A percentile compares a stretch with the other conserved stretches of the same genome.
These are phyloP conservation scores for Boletus pseudopeckii DNA, from an alignment of 768 basidiomycete species.

Conservation along the genomic window DNA sequence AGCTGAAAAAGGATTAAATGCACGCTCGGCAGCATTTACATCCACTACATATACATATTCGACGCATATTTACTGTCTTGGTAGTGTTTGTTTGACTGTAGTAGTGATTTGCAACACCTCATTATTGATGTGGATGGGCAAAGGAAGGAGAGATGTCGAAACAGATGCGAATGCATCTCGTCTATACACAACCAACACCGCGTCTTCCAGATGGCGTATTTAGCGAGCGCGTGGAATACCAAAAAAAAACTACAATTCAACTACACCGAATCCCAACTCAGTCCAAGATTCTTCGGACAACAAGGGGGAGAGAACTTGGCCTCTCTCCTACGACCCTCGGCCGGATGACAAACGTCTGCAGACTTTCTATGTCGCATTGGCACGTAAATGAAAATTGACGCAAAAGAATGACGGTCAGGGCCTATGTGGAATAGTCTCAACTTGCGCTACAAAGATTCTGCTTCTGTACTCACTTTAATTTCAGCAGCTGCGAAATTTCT, in stretches of 20 bases:
- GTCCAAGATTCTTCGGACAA: conserved; percentile 35
- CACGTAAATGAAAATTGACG: conserved; percentile 54
- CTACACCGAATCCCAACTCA: conserved; percentile 6
- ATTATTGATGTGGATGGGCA: not conserved
- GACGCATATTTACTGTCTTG: conserved; percentile 28
- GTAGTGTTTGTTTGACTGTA: conserved; percentile 3
- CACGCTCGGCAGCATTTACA: conserved; percentile 9
- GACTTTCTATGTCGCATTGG: conserved; percentile 51
- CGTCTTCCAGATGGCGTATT: not conserved
- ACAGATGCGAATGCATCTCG: not conserved
- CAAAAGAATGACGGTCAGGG: conserved; percentile 48
- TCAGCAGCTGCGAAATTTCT: conserved; percentile 56
- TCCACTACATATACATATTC: conserved; percentile 11
- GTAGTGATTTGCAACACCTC: conserved; percentile 4
- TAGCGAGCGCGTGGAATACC: not conserved
- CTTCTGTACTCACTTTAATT: conserved; percentile 46
- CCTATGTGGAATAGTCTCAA: conserved; percentile 18
- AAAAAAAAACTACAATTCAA: conserved; percentile 1
- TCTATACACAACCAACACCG: not conserved
- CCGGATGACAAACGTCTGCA: conserved; percentile 64
- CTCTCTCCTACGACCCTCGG: conserved; percentile 53
- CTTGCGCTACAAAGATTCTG: conserved; percentile 19
- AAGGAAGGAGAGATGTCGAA: not conserved
- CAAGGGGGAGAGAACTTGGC: conserved; percentile 54
- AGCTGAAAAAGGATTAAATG: conserved; percentile 47